Base-by-base conservation (phyloP, 768 basidiomycete species). In the Sarcodon aspratus region DNA sequence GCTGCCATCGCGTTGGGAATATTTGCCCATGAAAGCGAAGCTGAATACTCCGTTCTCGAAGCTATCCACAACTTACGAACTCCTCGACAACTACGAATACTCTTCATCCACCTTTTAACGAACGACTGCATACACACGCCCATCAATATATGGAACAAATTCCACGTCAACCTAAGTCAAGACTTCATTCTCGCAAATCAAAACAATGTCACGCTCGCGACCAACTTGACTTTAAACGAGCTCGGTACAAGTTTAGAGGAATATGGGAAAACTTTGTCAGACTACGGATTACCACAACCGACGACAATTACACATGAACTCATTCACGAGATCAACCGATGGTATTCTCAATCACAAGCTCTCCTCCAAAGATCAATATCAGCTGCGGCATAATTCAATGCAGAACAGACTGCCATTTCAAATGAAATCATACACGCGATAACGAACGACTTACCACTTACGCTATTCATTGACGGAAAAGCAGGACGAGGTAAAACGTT, bases 401-500 rank as follows among this genome's bases (percentile, higher is more conserved):
- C 38, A 3, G 61, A 61, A 43, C 63, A 64, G 48, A 49, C 51
- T 21, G 46, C 43, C n/a, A 56, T 63, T 21, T 62, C 54, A 47
- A 49, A 47, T 31, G 46, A 47, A 9, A 44, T 56, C n/a, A 48
- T 53, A 33, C 13, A 50, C 33, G 56, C 56, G 11, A 54, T 61
- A 8, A 8, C 45, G 7, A 31, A 54, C 0, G 34, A 47, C 0
- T 27, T 38, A 1, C 54, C 60, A 7, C 49, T 64, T 0, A 55
- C 49, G 34, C 50, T 57, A 7, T 70, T 69, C 49, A 48, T 72
- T 6, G 63, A 70, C 52, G 69, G 70, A 1, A 63, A 65, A 48
- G 69, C 69, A 1, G 70, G 70, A 0, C 52, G 66, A 4, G 71
- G 69, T 0, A 73, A 73, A 53, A 72, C 69, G 0, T 67, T 59